These are phyloP conservation scores for Termitomyces sp. DNA, from an alignment of 1,284 basidiomycete species.

Conservation along the genomic window DNA sequence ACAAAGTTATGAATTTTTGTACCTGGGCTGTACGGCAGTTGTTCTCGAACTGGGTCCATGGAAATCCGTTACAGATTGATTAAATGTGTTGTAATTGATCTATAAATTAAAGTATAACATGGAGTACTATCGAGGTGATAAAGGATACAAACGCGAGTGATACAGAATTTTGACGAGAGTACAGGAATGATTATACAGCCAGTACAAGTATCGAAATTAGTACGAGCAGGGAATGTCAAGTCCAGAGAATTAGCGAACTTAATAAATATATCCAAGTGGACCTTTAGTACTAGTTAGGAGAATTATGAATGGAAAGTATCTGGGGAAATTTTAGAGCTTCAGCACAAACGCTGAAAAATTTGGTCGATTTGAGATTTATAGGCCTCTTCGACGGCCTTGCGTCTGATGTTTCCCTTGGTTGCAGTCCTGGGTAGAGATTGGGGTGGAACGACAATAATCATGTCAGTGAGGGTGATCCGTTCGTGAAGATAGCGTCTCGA, in stretches of 20 bases:
- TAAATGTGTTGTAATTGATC: background rate
- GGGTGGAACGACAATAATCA: slow-evolving; percentile 53
- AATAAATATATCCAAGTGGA: background rate
- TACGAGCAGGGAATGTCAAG: background rate
- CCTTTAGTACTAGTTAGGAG: background rate
- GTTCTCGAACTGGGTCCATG: background rate
- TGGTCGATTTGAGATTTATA: slow-evolving; percentile 50
- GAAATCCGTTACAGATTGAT: background rate
- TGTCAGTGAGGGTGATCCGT: slow-evolving; percentile 48
- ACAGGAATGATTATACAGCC: slow-evolving; percentile 5
- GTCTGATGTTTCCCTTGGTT: slow-evolving; percentile 67
- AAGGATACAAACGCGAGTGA: background rate
- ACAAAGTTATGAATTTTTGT: background rate
- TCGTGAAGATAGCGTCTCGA: slow-evolving; percentile 63
- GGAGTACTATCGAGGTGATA: background rate
- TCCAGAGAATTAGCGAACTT: background rate
- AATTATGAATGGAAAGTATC: background rate
- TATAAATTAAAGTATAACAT: background rate
- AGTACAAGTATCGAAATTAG: slow-evolving; percentile 1
- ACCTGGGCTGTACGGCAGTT: background rate
- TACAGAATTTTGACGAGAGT: background rate
- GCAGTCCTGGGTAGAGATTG: slow-evolving; percentile 57
- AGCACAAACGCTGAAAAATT: slow-evolving; percentile 34
- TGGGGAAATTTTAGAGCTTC: slow-evolving; percentile 3
- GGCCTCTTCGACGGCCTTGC: slow-evolving; percentile 55